These are phyloP conservation scores for Misopates orontium DNA, from an alignment of 257 asterid species.

Conservation along the genomic window DNA sequence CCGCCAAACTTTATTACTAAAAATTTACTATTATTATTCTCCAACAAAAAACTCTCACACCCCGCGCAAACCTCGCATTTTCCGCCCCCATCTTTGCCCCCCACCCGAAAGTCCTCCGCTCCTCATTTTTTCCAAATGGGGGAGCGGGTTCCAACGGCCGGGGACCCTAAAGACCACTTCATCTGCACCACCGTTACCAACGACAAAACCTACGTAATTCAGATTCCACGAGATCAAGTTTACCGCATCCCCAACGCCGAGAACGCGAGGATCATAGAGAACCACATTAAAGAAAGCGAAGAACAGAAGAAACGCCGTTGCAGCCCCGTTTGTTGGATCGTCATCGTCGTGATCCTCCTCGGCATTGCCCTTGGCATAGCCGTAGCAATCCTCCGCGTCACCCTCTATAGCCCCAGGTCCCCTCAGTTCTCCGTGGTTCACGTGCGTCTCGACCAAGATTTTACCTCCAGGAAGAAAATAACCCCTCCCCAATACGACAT, in stretches of 20 bases:
- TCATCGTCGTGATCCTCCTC: slow-evolving; percentile 26
- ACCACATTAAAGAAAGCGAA: slow-evolving; percentile 25
- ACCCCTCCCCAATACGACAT: neutral
- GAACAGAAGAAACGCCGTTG: neutral
- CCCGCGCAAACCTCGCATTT: neutral
- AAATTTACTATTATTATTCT: neutral
- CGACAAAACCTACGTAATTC: slow-evolving; percentile 60
- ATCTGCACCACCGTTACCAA: slow-evolving; percentile 16
- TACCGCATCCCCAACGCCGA: slow-evolving; percentile 84
- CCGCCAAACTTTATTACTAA: too few species aligned
- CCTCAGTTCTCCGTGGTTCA: slow-evolving; percentile 44
- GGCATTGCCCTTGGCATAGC: slow-evolving; percentile 1
- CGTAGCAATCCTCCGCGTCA: slow-evolving; percentile 22
- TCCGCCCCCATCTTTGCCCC: neutral
- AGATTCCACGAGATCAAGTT: slow-evolving; percentile 69
- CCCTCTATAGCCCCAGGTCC: slow-evolving; percentile 42
- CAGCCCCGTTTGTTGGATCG: slow-evolving; percentile 25
- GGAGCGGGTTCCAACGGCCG: slow-evolving; percentile 55
- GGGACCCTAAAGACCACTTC: slow-evolving; percentile 19
- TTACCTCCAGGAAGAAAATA: too few species aligned
- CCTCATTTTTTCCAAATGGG: slow-evolving; percentile 46
- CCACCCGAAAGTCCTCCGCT: neutral
- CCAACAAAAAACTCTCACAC: neutral
- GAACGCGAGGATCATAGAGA: slow-evolving; percentile 55
- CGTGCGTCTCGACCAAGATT: slow-evolving; percentile 24